phyloP scores from a whole-genome alignment of 305 asterid species.

The Solanum chacoense region DNA sequence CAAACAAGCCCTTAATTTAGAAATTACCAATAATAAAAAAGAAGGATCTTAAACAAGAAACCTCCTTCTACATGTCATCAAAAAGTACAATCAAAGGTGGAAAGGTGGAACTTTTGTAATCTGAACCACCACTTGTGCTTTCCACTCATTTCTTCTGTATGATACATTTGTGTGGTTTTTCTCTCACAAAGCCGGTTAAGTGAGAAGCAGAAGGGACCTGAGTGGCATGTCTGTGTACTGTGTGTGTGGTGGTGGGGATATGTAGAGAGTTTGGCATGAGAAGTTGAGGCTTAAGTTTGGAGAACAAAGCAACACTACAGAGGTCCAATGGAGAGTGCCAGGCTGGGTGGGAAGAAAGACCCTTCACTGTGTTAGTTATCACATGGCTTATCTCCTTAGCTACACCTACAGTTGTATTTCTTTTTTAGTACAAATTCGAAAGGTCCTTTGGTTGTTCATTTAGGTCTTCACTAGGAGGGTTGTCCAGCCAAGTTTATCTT shows the following conservation, averaged over 20 bases:
- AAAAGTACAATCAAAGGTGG: not conserved
- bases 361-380: not conserved
- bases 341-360: not conserved
- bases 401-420: not conserved
- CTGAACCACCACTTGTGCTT: not conserved
- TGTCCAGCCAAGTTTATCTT: not conserved
- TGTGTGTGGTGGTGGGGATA: not conserved
- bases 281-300: not conserved
- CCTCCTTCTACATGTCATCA: not conserved
- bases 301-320: not conserved
- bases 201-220: not conserved
- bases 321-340: not conserved
- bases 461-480: not conserved
- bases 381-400: not conserved
- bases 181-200: not conserved
- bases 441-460: not conserved
- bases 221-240: not conserved
- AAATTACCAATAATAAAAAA: not conserved
- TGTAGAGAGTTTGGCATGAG: not conserved
- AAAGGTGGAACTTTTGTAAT: not conserved
- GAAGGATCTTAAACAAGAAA: not conserved
- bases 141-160: not conserved
- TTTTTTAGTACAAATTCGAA: not conserved
- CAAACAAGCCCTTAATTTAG: not conserved
- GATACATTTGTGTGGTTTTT: not conserved